phyloP scores from a whole-genome alignment of 768 basidiomycete genomes.

The Leccinum obscurum region DNA sequence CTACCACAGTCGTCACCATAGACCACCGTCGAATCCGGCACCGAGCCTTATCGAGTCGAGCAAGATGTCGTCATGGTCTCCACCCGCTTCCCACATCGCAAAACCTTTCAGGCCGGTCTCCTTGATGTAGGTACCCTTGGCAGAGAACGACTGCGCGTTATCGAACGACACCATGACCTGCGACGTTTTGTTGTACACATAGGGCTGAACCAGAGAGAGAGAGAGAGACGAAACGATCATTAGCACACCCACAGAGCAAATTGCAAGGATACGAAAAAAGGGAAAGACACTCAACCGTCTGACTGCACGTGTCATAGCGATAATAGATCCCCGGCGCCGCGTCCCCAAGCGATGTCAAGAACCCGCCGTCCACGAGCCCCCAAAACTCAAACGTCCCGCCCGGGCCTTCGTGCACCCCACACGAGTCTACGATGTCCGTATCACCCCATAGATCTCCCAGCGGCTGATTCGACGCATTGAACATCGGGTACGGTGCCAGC shows the following conservation, averaged over 20 bases:
- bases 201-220: constrained; percentile 45
- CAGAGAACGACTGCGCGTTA: constrained; percentile 51
- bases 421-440: constrained; percentile 47
- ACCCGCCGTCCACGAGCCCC: constrained; percentile 60
- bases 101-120: constrained; percentile 56
- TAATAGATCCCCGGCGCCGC: constrained; percentile 47
- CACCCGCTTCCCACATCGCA: constrained; percentile 69
- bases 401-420: constrained; percentile 47
- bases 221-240: neutral
- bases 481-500: constrained; percentile 50
- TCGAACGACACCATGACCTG: constrained; percentile 65
- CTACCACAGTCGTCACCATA: neutral
- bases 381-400: constrained; percentile 61
- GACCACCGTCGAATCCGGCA: neutral
- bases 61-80: constrained; percentile 59
- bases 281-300: constrained; percentile 53
- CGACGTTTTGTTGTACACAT: constrained; percentile 55
- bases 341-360: constrained; percentile 37
- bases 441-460: constrained; percentile 60
- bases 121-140: constrained; percentile 61
- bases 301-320: constrained; percentile 60
- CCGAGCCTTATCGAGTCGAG: constrained; percentile 49
- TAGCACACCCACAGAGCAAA: neutral
- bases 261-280: neutral
- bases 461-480: constrained; percentile 43